phyloP scores from a whole-genome alignment of 257 asterid species.

The Penstemon newberryi region DNA sequence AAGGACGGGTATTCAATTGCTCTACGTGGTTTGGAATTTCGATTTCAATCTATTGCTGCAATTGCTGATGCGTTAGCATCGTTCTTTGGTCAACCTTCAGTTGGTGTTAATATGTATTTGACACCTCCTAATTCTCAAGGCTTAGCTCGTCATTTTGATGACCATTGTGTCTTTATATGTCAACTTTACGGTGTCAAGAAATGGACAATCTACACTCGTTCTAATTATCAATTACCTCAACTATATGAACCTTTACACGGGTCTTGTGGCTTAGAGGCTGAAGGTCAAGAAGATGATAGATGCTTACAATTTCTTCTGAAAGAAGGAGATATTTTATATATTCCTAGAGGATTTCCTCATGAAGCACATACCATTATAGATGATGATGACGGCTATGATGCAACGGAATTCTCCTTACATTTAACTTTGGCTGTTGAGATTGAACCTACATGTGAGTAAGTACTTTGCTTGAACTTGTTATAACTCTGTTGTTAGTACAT shows the following conservation, averaged over 20 bases:
- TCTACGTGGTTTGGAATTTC: conserved; percentile 74
- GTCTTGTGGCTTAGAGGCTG: conserved; percentile 26
- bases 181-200: conserved; percentile 66
- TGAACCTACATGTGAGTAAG: conserved; percentile 89
- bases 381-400: conserved; percentile 28
- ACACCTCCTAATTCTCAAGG: conserved; percentile 82
- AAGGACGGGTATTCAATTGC: conserved; percentile 73
- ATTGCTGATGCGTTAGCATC: conserved; percentile 66
- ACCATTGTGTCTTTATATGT: conserved; percentile 82
- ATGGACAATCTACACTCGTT: conserved; percentile 53
- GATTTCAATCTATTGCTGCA: conserved; percentile 51
- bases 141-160: conserved; percentile 78
- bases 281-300: conserved; percentile 30
- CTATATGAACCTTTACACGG: conserved; percentile 47
- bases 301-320: conserved; percentile 51
- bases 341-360: conserved; percentile 83
- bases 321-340: conserved; percentile 76
- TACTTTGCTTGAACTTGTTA: conserved; percentile 22
- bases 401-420: conserved; percentile 63
- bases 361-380: conserved; percentile 56
- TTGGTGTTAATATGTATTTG: conserved; percentile 79
- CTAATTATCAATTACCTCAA: conserved; percentile 59
- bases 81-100: conserved; percentile 85
- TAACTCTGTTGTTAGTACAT: neutral
- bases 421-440: conserved; percentile 82